These are phyloP conservation scores for Raphidocelis subcapitata DNA, from an alignment of 139 green algal genomes.

Conservation along the genomic window DNA sequence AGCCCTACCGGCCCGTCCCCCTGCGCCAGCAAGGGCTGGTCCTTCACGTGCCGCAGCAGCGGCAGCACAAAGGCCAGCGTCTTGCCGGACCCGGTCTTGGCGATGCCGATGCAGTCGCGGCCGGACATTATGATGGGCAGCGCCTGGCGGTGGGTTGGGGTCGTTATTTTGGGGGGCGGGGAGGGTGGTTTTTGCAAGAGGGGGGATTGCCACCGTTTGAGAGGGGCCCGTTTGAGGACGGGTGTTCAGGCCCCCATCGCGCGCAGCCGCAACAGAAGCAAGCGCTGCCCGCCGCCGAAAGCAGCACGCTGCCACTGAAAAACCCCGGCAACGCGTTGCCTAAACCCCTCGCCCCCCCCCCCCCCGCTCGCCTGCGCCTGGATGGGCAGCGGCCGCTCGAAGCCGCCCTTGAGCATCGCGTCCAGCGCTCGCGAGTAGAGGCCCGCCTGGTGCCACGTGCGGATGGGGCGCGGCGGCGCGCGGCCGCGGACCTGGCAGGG, in stretches of 20 bases:
- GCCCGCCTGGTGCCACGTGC: constrained; percentile 84
- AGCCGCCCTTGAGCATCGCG: constrained; percentile 70
- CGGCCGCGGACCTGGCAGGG: constrained; percentile 89
- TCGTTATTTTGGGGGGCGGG: not conserved
- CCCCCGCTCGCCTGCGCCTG: constrained; percentile 49
- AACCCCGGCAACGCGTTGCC: too few species aligned
- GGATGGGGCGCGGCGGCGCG: constrained; percentile 78
- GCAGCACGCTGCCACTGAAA: too few species aligned
- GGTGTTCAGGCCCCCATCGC: too few species aligned
- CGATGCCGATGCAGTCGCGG: constrained; percentile 97
- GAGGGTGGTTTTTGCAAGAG: not conserved
- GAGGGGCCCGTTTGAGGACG: too few species aligned
- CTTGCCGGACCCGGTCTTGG: constrained; percentile 97
- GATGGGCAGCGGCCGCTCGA: constrained; percentile 89
- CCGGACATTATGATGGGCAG: constrained; percentile 96
- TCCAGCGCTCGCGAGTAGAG: constrained; percentile 79
- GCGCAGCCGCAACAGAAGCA: too few species aligned
- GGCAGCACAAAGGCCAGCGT: constrained; percentile 97
- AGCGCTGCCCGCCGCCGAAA: too few species aligned
- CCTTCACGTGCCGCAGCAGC: constrained; percentile 95
- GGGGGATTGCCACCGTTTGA: too few species aligned
- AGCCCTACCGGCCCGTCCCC: constrained; percentile 91
- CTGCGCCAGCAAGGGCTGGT: constrained; percentile 76
- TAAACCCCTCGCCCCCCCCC: too few species aligned
- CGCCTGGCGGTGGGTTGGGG: too few species aligned